Evolutionary conservation across 768 basidiomycete genomes (phyloP), one percentile per base, ranked within the genome.

Genomic region (Holtermannia corniformis): DNA sequence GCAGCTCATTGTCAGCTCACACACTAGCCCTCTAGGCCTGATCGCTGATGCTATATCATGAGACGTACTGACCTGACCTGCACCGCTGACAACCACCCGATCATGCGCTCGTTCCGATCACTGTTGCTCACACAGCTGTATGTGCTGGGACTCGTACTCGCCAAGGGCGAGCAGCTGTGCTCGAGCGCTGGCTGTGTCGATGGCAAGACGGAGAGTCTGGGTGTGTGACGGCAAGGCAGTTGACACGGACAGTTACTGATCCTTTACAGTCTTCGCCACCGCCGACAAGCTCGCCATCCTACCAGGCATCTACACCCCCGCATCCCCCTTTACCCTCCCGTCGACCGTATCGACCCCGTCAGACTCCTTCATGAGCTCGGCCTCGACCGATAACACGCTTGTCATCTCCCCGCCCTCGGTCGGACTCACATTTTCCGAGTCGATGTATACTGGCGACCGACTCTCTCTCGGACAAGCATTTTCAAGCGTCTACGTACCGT

Each of bases 401-500:
- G 41, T 49, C 22, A 51, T 68, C 23, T 44, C 60, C 2, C 45
- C 44, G 19, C 66, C 66, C 0, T 14, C 47, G 23, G 40, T 20
- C 0, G 61, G 63, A 3, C 44, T 65, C 4, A 43, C 52, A n/a
- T 65, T 60, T 42, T 24, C 26, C 5, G 24, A 28, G 1, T 3
- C n/a, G 0, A 26, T 21, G 1, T 68, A 65, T 42, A 19, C n/a
- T 7, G 60, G 62, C 14, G 16, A n/a, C 16, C 19, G 24, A 47
- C 27, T n/a, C 13, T 46, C 42, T 16, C 26, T 42, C 11, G 28
- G 14, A 3, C 23, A 48, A 3, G 37, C 24, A 5, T 68, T 63
- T 63, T 51, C 49, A 37, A 63, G 61, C 41, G n/a, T 60, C 5
- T 63, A 49, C 41, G 28, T 68, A 3, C 63, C 66, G 11, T 41